A percentile compares a stretch with the other conserved stretches of the same genome.
Conservation (phyloP, 192 early-diverging fungal species). For the Umbelopsis sp. region DNA sequence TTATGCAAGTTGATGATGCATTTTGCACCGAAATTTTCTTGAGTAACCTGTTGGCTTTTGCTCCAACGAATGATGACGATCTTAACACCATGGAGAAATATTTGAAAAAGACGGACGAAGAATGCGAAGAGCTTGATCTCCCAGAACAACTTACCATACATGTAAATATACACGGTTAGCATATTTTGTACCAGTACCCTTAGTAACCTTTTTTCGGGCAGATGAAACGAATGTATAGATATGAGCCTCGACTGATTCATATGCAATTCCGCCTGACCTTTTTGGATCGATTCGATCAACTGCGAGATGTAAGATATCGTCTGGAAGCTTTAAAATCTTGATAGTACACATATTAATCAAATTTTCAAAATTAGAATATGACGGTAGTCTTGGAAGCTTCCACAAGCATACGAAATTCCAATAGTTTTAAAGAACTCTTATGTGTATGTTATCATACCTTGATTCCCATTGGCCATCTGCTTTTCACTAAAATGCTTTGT, state of each 20-base stretch:
- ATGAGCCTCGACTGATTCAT: conserved; percentile 67
- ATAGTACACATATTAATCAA: background rate
- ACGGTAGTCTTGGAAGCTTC: conserved; percentile 61
- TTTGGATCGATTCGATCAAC: conserved; percentile 62
- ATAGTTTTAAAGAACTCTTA: conserved; percentile 69
- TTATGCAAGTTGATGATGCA: conserved; percentile 69
- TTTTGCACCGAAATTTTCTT: conserved; percentile 65
- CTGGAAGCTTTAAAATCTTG: background rate
- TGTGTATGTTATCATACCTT: conserved; percentile 44
- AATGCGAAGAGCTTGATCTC: conserved; percentile 54
- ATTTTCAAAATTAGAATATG: conserved; percentile 42
- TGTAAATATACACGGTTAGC: conserved; percentile 15
- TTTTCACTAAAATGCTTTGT: background rate
- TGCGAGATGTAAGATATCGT: conserved; percentile 50
- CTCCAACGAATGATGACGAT: conserved; percentile 66
- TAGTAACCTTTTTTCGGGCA: conserved; percentile 16
- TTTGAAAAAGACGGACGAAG: conserved; percentile 46
- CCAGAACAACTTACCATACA: conserved; percentile 74
- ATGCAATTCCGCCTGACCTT: conserved; percentile 69
- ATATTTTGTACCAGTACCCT: background rate
- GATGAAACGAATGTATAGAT: conserved; percentile 73
- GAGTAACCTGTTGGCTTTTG: conserved; percentile 66
- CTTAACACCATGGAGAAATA: conserved; percentile 27
- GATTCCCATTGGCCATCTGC: background rate
- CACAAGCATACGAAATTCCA: conserved; percentile 61